phyloP scores from a whole-genome alignment of 2,329 filamentous ascomycete species.

The Talaromyces verruculosus region DNA sequence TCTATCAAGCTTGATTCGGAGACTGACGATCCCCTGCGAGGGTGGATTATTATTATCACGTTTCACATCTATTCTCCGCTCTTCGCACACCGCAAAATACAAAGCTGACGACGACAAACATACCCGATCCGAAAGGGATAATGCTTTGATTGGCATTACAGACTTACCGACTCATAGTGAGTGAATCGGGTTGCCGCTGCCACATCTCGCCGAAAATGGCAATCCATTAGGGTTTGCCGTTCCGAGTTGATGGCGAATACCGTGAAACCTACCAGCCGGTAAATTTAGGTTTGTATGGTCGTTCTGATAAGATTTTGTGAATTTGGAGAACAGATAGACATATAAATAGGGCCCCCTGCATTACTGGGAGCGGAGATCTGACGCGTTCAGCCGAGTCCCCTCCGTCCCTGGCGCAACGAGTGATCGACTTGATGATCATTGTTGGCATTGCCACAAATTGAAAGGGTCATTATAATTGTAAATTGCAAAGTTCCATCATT shows the following conservation, averaged over 20 bases:
- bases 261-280: not conserved
- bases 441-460: not conserved
- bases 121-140: not conserved
- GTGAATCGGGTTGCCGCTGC: conserved; percentile 13
- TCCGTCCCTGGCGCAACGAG: not conserved
- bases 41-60: not conserved
- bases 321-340: not conserved
- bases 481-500: not conserved
- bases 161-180: not conserved
- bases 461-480: not conserved
- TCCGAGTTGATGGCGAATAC: conserved; percentile 2
- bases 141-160: not conserved
- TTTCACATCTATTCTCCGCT: not conserved
- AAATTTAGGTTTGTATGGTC: not conserved
- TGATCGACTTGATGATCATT: conserved; percentile 9
- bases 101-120: not conserved
- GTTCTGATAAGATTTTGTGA: too few species aligned
- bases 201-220: not conserved
- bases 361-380: not conserved
- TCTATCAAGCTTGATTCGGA: not conserved
- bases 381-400: not conserved
- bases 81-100: not conserved
- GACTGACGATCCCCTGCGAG: not conserved
- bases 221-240: conserved; percentile 17
- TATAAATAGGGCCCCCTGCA: not conserved